Conservation (phyloP, 352 stramenopile species). For the Stramenopiles sp. region DNA sequence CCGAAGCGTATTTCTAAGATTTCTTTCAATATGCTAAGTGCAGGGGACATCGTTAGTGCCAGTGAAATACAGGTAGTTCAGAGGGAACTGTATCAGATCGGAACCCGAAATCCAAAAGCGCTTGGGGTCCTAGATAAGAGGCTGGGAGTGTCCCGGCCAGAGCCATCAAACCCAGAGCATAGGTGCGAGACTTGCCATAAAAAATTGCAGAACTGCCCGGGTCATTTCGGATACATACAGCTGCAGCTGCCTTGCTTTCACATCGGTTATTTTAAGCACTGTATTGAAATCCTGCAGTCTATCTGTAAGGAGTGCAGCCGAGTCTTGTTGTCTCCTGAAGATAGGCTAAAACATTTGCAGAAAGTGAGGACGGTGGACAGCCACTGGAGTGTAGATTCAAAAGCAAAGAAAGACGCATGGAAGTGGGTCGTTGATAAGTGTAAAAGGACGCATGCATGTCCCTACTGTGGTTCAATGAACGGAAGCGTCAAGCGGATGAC, state of each 20-base stretch:
- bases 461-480: slow-evolving; percentile 82
- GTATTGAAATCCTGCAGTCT: slow-evolving; percentile 86
- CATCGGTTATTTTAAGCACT: slow-evolving; percentile 98
- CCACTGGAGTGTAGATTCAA: slow-evolving; percentile 39
- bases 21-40: not conserved
- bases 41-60: not conserved
- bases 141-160: slow-evolving; percentile 68
- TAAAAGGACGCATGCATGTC: slow-evolving; percentile 86
- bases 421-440: slow-evolving; percentile 88
- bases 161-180: slow-evolving; percentile 90
- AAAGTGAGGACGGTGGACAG: slow-evolving; percentile 61
- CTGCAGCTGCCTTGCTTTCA: slow-evolving; percentile 95
- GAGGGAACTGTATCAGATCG: slow-evolving; percentile 39
- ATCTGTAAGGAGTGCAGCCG: slow-evolving; percentile 89
- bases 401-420: slow-evolving; percentile 36
- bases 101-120: slow-evolving; percentile 62
- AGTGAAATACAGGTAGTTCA: slow-evolving; percentile 16
- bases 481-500: slow-evolving; percentile 93
- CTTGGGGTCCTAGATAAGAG: slow-evolving; percentile 86
- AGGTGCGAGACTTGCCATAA: slow-evolving; percentile 71
- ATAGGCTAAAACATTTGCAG: slow-evolving; percentile 57
- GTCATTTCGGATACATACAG: slow-evolving; percentile 89
- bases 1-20: slow-evolving; percentile 5
- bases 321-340: slow-evolving; percentile 69
- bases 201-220: slow-evolving; percentile 86